Conservation (phyloP, 345 rosid species). For the Hevea brasiliensis region DNA sequence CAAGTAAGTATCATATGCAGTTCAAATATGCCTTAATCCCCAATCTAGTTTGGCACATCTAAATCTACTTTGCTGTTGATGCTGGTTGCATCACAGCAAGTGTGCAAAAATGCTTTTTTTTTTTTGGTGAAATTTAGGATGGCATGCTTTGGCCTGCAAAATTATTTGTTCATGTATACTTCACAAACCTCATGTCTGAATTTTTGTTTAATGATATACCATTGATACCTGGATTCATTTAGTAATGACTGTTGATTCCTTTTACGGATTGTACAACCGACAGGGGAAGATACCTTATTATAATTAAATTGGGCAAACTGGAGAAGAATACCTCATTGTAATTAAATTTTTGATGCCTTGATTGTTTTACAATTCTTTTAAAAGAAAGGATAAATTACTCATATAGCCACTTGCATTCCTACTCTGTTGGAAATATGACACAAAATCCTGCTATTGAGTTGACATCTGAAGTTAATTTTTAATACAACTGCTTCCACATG, state of each 20-base stretch:
- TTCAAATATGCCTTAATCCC: neutral
- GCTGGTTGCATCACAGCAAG: neutral
- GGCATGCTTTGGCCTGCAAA: neutral
- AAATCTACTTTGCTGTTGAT: neutral
- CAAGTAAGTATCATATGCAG: slow-evolving; percentile 7
- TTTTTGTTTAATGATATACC: neutral
- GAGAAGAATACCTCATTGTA: neutral
- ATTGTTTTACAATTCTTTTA: neutral
- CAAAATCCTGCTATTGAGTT: neutral
- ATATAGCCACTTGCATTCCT: neutral
- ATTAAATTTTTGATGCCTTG: neutral
- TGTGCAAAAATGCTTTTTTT: neutral
- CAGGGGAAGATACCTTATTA: too few species aligned
- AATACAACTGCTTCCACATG: neutral
- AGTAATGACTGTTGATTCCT: neutral
- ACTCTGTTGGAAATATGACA: neutral
- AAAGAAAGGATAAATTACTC: neutral
- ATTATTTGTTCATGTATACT: neutral
- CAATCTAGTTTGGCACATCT: neutral
- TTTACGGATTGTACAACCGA: neutral
- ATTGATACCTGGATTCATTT: neutral
- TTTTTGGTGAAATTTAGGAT: neutral
- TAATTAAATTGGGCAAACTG: neutral
- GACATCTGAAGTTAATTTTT: neutral
- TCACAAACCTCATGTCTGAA: neutral